These are phyloP conservation scores for Carallia brachiata DNA, from an alignment of 345 rosid species.

Conservation along the genomic window DNA sequence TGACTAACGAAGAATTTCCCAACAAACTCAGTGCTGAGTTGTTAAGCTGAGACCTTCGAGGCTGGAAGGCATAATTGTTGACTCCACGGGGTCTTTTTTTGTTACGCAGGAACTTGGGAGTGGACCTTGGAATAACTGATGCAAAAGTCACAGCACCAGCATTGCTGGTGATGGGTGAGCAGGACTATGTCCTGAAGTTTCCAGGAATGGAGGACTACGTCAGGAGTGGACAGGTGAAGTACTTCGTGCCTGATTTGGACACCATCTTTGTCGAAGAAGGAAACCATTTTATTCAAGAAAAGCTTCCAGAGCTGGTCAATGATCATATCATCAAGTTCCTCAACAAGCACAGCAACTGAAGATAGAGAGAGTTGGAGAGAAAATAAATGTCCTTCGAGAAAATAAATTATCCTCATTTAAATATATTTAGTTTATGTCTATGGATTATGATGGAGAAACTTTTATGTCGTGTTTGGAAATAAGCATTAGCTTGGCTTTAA, in stretches of 20 bases:
- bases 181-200: slow-evolving; percentile 34
- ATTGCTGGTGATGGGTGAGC: slow-evolving; percentile 39
- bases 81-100: no score
- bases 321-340: slow-evolving; percentile 33
- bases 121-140: slow-evolving; percentile 12
- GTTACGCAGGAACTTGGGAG: slow-evolving; percentile 11
- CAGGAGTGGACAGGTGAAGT: slow-evolving; percentile 27
- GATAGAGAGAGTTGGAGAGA: no score
- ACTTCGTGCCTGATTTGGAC: slow-evolving; percentile 41
- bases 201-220: slow-evolving; percentile 34
- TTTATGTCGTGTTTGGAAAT: no score
- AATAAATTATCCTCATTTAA: no score
- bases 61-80: no score
- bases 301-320: slow-evolving; percentile 36
- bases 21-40: no score
- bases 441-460: no score
- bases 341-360: slow-evolving; percentile 18
- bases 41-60: no score
- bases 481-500: no score
- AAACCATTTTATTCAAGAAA: slow-evolving; percentile 41
- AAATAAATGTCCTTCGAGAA: no score
- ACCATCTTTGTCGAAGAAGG: slow-evolving; percentile 31
- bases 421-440: no score
- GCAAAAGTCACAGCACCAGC: slow-evolving; percentile 31
- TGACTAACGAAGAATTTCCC: no score